Percentiles rank a stretch among this genome's conserved stretches.
These are phyloP conservation scores for Cenchrus fungigraminus DNA, from an alignment of 176 grass and related monocot genomes.

Conservation along the genomic window DNA sequence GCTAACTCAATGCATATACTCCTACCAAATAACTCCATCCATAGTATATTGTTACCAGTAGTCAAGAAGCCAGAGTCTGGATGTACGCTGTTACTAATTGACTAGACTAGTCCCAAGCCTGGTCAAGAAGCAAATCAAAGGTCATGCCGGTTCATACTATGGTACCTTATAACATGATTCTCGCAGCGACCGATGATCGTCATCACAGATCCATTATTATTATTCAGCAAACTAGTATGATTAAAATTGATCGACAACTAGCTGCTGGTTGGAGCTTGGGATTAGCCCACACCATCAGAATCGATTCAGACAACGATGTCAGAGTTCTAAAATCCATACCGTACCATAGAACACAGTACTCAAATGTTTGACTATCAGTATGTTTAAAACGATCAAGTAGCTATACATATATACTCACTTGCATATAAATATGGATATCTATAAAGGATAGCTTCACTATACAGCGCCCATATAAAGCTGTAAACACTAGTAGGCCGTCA, in stretches of 20 bases:
- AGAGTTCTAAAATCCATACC: neutral
- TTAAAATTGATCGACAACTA: neutral
- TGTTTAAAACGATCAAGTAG: neutral
- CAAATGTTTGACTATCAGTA: neutral
- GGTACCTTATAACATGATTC: neutral
- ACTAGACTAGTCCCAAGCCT: neutral
- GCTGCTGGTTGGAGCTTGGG: neutral
- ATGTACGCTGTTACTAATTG: neutral
- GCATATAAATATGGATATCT: no score
- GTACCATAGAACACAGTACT: neutral
- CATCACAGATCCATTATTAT: neutral
- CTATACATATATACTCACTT: neutral
- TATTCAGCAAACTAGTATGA: neutral
- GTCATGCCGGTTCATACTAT: neutral
- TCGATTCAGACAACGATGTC: neutral
- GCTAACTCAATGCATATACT: neutral
- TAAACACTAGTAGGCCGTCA: neutral
- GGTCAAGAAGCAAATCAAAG: neutral
- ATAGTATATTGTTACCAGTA: neutral
- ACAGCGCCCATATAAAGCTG: neutral
- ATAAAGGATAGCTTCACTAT: neutral
- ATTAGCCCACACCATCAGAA: neutral
- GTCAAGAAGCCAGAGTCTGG: neutral
- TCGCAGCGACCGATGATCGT: neutral
- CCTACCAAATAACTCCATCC: neutral